Conservation (phyloP, 2,329 filamentous ascomycete genomes). For the Cladobotryum mycophilum region DNA sequence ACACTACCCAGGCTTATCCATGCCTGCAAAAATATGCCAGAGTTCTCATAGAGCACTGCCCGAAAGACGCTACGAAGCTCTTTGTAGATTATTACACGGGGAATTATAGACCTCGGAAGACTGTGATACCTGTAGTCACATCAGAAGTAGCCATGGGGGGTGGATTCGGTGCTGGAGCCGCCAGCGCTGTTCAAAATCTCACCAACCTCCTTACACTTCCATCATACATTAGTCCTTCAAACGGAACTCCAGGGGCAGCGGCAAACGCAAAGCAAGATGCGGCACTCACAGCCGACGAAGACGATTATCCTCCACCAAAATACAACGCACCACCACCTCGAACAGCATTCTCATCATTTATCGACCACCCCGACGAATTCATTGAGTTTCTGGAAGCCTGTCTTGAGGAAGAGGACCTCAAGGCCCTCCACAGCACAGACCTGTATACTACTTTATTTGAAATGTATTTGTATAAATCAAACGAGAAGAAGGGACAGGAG, state of each 20-base stretch:
- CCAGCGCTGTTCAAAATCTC: slow-evolving; percentile 77
- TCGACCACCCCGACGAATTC: slow-evolving; percentile 88
- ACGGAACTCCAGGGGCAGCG: slow-evolving; percentile 42
- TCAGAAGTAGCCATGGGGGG: slow-evolving; percentile 32
- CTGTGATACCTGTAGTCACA: slow-evolving; percentile 33
- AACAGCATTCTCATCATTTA: slow-evolving; percentile 91
- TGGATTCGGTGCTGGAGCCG: slow-evolving; percentile 52
- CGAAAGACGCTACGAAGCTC: slow-evolving; percentile 72
- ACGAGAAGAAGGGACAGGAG: slow-evolving; percentile 59
- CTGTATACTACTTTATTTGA: slow-evolving; percentile 94
- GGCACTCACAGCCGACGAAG: slow-evolving; percentile 43
- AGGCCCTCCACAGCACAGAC: slow-evolving; percentile 70
- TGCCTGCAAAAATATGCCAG: slow-evolving; percentile 94
- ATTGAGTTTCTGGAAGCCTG: slow-evolving; percentile 89
- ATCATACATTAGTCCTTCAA: slow-evolving; percentile 34
- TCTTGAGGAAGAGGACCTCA: slow-evolving; percentile 63
- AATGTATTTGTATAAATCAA: slow-evolving; percentile 92
- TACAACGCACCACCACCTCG: slow-evolving; percentile 80
- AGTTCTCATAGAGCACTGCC: slow-evolving; percentile 81
- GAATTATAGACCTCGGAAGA: slow-evolving; percentile 67
- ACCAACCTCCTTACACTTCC: slow-evolving; percentile 77
- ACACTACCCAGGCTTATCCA: slow-evolving; percentile 60
- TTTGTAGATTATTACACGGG: slow-evolving; percentile 96
- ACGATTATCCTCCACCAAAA: slow-evolving; percentile 41
- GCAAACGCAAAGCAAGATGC: slow-evolving; percentile 47